Evolutionary conservation across 176 grass and related monocot species (phyloP), one percentile per base, ranked within the genome.

Genomic region (Aegilops longissima): DNA sequence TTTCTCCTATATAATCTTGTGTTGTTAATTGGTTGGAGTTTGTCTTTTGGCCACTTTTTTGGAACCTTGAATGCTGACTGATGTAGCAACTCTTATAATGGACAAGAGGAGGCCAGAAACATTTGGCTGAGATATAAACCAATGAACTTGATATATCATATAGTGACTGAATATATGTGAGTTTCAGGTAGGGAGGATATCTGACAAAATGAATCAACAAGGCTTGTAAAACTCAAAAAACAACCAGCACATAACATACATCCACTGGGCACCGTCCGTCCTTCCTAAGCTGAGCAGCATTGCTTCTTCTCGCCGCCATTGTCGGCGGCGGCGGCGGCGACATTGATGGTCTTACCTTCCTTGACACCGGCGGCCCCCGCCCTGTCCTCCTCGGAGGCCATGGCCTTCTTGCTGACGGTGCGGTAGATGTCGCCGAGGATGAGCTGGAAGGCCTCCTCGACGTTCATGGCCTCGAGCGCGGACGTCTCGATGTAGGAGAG

Each of bases 401-500:
- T 86, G 0, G 86, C 75, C 70, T 97, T 97, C 86, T 97, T 97
- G 84, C 95, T 97, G 81, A 95, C 84, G 69, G 90, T 83, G 38
- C 76, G 82, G 77, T 97, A 93, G 83, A 97, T 89, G 70, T 94
- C 95, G 0, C 88, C 92, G 5, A 97, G 93, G 54, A 97, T 93
- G 31, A 97, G 73, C 84, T 97, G 95, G 89, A 97, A 97, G 0
- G 95, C 86, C 52, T 84, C 81, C 92, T 97, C 95, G 5, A 97
- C 95, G 17, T 97, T 97, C n/a, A 85, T 94, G 0, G 92, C 90
- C 49, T 97, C 95, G 20, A 97, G 86, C 20, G 95, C 95, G 0
- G 95, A 97, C 1, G 95, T 95, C 92, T 97, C 95, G 1, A 97
- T 97, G 74, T 94, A 97, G 59, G 90, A 93, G 6, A 97, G 79